Base-by-base conservation (phyloP, 805 yeast species). In the Saturnispora quitensis region DNA sequence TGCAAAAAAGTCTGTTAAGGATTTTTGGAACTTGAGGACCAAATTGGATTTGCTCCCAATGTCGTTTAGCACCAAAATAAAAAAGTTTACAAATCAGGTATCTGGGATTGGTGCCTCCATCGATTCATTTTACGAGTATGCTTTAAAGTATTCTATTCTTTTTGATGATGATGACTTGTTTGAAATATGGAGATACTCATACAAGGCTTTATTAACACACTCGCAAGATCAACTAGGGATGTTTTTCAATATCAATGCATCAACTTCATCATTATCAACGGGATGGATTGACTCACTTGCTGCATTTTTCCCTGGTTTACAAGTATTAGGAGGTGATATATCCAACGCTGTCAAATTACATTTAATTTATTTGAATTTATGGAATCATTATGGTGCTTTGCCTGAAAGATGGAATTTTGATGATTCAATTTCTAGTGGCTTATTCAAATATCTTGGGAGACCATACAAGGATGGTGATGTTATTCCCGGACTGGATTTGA, bases 41-140 rank as follows among this genome's bases (percentile, higher is more conserved):
- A 59, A 66, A 1, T 62, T 86, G 13, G 80, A 86, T 56, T 69
- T 91, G 28, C 60, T 91, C 13, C 95, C 96, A 2, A 84, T 86
- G 87, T 75, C 90, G 0, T 70, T 89, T 4, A 82, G 84, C 54
- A 55, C 63, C 1, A 43, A 25, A n/a, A 25, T 50, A 0, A 60
- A 71, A 1, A 61, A 64, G 38, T 81, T 87, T 80, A 67, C 72
- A 40, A 84, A 84, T 51, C 63, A 74, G 0, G 67, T 81, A 40
- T 79, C 93, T 0, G 96, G 97, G 0, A 74, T 86, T 9, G 97
- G 98, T 2, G 97, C 97, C 0, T 85, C 95, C 2, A 78, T 88
- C 15, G 98, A 90, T 66, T 88, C 96, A 0, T 87, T 87, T 61
- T 90, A 84, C 63, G 98, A 90, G 62, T 87, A 89, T 66, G 86